Evolutionary conservation across 2,329 filamentous ascomycete genomes (phyloP).

Genomic region (Ceratocystis ficicola): DNA sequence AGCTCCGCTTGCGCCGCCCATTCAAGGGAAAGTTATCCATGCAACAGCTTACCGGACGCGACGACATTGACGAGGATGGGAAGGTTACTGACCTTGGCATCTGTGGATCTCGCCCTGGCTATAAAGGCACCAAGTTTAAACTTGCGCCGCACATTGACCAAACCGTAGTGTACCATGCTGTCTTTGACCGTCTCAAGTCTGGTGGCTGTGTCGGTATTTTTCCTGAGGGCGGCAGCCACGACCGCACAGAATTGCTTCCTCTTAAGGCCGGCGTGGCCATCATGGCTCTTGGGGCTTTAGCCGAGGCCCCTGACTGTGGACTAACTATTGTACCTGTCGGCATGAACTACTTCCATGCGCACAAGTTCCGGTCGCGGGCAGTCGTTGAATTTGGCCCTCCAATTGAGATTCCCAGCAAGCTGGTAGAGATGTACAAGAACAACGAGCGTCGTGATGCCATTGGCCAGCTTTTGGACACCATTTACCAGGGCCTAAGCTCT

Average conservation of each 20-base stretch:
- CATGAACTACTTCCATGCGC: slow-evolving; percentile 99
- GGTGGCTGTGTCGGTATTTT: slow-evolving; percentile 94
- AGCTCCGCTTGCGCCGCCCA: slow-evolving; percentile 74
- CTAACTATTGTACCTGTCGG: slow-evolving; percentile 92
- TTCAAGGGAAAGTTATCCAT: slow-evolving; percentile 68
- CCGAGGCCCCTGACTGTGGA: slow-evolving; percentile 72
- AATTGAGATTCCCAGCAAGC: slow-evolving; percentile 67
- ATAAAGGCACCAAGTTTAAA: slow-evolving; percentile 71
- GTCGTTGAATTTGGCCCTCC: slow-evolving; percentile 91
- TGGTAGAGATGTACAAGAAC: slow-evolving; percentile 74
- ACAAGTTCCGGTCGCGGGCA: slow-evolving; percentile 93
- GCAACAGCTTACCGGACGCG: slow-evolving; percentile 68
- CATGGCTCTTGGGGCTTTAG: slow-evolving; percentile 87
- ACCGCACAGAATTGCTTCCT: slow-evolving; percentile 79
- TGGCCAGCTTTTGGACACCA: slow-evolving; percentile 68
- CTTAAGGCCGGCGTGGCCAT: slow-evolving; percentile 95
- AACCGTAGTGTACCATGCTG: slow-evolving; percentile 82
- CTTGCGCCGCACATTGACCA: slow-evolving; percentile 89
- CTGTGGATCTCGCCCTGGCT: slow-evolving; percentile 47
- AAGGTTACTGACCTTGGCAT: slow-evolving; percentile 45
- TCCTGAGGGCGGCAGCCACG: slow-evolving; percentile 91
- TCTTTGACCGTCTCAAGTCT: slow-evolving; percentile 68
- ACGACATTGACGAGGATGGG: slow-evolving; percentile 56
- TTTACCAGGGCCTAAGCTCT: slow-evolving; percentile 71
- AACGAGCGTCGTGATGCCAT: slow-evolving; percentile 81